Conservation (phyloP, 306 rosid species). For the Spatholobus suberectus region DNA sequence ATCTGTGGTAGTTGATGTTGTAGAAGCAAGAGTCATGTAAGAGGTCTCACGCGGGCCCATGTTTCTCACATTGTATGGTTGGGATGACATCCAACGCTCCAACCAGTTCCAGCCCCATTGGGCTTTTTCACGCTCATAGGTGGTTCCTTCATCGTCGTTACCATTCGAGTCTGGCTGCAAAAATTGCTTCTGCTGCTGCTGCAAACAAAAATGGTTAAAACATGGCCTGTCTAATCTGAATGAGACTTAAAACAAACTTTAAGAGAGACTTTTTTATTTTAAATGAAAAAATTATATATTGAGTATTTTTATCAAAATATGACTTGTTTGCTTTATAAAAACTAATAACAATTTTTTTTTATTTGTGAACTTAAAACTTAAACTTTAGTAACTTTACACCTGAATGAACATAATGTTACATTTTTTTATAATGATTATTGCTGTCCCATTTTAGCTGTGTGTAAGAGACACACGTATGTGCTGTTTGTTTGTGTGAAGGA, state of each 20-base stretch:
- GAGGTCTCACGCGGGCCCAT: conserved; percentile 46
- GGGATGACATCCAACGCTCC: conserved; percentile 87
- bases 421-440: too few relatives aligned
- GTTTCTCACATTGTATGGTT: conserved; percentile 52
- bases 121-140: conserved; percentile 51
- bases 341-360: too few relatives aligned
- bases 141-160: conserved; percentile 39
- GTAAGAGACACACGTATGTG: background rate
- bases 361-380: too few relatives aligned
- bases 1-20: conserved; percentile 57
- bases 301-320: too few relatives aligned
- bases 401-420: too few relatives aligned
- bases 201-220: background rate
- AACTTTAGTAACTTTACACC: too few relatives aligned
- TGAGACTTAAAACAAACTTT: too few relatives aligned
- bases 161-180: conserved; percentile 12
- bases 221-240: too few relatives aligned
- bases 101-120: conserved; percentile 97
- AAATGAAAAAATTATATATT: too few relatives aligned
- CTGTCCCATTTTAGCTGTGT: too few relatives aligned
- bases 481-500: background rate
- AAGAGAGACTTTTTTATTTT: too few relatives aligned
- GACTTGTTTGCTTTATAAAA: too few relatives aligned
- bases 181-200: conserved; percentile 50
- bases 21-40: conserved; percentile 51